Conservation (phyloP, 2,329 filamentous ascomycete species). For the Aspergillaceae sp. region DNA sequence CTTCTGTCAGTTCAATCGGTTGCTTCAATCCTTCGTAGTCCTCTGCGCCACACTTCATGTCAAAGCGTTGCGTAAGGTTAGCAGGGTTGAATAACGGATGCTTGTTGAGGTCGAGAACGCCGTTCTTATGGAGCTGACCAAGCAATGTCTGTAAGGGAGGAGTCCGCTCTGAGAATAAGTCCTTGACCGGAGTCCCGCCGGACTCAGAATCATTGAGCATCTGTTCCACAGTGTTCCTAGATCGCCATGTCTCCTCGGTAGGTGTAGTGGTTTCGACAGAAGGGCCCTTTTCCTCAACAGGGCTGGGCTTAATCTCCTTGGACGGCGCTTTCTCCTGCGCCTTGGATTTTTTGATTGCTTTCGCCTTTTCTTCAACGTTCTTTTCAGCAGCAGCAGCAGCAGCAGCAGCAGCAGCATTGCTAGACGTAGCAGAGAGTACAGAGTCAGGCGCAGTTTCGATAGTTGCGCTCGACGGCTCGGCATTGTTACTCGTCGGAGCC, state of each 20-base stretch:
- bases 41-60: slow-evolving; percentile 34
- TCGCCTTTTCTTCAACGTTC: slow-evolving; percentile 11
- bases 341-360: slow-evolving; percentile 17
- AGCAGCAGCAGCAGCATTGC: too few relatives aligned
- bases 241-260: slow-evolving; percentile 25
- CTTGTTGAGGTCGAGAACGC: slow-evolving; percentile 28
- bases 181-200: slow-evolving; percentile 28
- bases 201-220: slow-evolving; percentile 31
- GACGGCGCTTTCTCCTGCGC: slow-evolving; percentile 13
- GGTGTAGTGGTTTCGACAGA: slow-evolving; percentile 11
- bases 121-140: slow-evolving; percentile 31
- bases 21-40: slow-evolving; percentile 34
- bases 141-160: slow-evolving; percentile 30
- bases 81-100: slow-evolving; percentile 35
- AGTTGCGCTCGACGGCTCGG: slow-evolving; percentile 12
- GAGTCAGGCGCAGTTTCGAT: not conserved
- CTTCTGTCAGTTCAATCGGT: slow-evolving; percentile 33
- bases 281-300: slow-evolving; percentile 13
- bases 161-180: slow-evolving; percentile 34
- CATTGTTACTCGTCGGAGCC: slow-evolving; percentile 20
- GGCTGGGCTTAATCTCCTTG: slow-evolving; percentile 13
- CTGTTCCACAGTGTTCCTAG: slow-evolving; percentile 34
- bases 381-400: slow-evolving; percentile 10
- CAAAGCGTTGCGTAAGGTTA: slow-evolving; percentile 32
- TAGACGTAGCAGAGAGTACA: too few relatives aligned